Percentiles rank a stretch among this genome's conserved stretches.
Conservation (phyloP, 371 early-diverging fungal genomes). For the Parasitella parasitica region DNA sequence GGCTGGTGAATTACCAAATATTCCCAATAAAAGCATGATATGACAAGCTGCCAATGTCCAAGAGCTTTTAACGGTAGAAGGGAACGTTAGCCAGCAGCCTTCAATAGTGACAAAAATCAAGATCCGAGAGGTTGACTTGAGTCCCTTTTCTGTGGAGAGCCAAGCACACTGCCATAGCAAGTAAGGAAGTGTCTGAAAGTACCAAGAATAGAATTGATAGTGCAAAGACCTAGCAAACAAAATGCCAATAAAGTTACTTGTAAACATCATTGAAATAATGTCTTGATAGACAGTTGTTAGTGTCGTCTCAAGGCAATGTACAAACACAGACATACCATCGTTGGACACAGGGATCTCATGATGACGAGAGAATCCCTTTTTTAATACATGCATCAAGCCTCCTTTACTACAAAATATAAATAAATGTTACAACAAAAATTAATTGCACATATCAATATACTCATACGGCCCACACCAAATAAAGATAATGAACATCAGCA, state of each 20-base stretch:
- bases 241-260: constrained; percentile 86
- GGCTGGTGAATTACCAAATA: constrained; percentile 19
- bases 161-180: constrained; percentile 60
- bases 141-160: background rate
- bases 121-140: constrained; percentile 17
- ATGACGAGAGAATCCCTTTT: constrained; percentile 37
- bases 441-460: background rate
- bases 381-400: constrained; percentile 49
- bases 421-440: background rate
- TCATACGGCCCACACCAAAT: constrained; percentile 56
- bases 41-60: constrained; percentile 42
- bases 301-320: constrained; percentile 7
- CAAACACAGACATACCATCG: constrained; percentile 32
- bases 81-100: constrained; percentile 50
- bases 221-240: constrained; percentile 87
- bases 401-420: constrained; percentile 37
- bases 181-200: constrained; percentile 82
- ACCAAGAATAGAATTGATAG: constrained; percentile 97
- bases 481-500: constrained; percentile 58
- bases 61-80: constrained; percentile 42
- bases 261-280: constrained; percentile 70
- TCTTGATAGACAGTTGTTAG: constrained; percentile 42
- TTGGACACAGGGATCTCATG: constrained; percentile 17
- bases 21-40: constrained; percentile 29
- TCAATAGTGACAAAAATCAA: constrained; percentile 45